phyloP scores from a whole-genome alignment of 2,329 filamentous ascomycete genomes.

The Phyllosticta paracitricarpa region DNA sequence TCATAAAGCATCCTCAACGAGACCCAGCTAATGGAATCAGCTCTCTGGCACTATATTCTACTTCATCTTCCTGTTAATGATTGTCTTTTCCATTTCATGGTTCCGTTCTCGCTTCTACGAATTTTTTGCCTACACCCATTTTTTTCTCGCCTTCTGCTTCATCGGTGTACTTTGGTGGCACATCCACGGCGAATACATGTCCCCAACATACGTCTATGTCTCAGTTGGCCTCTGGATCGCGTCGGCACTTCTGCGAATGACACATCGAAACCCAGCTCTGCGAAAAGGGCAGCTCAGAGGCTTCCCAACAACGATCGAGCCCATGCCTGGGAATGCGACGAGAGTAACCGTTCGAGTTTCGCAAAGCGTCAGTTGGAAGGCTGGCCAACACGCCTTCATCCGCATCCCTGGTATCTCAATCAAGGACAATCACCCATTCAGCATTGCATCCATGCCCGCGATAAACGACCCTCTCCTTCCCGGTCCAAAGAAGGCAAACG shows the following conservation, averaged over 20 bases:
- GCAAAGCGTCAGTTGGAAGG: slow-evolving; percentile 18
- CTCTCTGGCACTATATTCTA: slow-evolving; percentile 15
- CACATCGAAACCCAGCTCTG: slow-evolving; percentile 13
- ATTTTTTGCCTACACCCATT: slow-evolving; percentile 17
- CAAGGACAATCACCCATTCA: slow-evolving; percentile 23
- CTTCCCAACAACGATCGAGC: slow-evolving; percentile 15
- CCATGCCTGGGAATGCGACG: slow-evolving; percentile 16
- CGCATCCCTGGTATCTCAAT: slow-evolving; percentile 17
- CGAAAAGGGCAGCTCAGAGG: slow-evolving; percentile 12
- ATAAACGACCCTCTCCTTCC: slow-evolving; percentile 1
- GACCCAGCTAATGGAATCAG: neutral
- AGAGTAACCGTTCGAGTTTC: slow-evolving; percentile 15
- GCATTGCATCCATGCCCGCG: slow-evolving; percentile 18
- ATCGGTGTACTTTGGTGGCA: slow-evolving; percentile 21
- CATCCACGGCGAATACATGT: slow-evolving; percentile 15
- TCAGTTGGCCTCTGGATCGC: slow-evolving; percentile 15
- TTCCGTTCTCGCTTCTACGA: slow-evolving; percentile 18
- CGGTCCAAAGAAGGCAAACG: neutral
- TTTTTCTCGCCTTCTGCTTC: slow-evolving; percentile 16
- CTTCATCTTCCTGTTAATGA: slow-evolving; percentile 15
- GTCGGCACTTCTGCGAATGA: slow-evolving; percentile 14
- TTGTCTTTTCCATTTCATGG: slow-evolving; percentile 19
- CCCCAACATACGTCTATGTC: slow-evolving; percentile 19
- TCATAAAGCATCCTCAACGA: neutral
- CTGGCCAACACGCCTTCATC: slow-evolving; percentile 52